A percentile compares a stretch with the other conserved stretches of the same genome.
Evolutionary conservation across 2,329 filamentous ascomycete genomes (phyloP).

Genomic region (Claviceps humidiphila): DNA sequence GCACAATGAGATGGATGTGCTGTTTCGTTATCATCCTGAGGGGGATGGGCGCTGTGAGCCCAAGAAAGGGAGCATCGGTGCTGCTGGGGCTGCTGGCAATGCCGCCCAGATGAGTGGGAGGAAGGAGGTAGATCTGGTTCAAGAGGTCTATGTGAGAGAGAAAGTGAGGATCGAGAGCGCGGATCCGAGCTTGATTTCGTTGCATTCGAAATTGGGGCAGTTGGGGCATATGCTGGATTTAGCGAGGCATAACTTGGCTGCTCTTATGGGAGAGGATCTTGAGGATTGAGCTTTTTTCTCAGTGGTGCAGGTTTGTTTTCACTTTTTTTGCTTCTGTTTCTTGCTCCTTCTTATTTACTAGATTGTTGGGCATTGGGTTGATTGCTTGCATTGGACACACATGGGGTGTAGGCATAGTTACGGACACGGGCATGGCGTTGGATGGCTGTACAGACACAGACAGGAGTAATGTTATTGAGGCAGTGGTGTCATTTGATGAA

Average conservation of each 20-base stretch:
- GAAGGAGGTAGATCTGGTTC: constrained; percentile 13
- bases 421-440: neutral
- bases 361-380: neutral
- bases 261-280: constrained; percentile 56
- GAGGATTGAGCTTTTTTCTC: neutral
- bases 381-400: neutral
- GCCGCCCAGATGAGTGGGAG: constrained; percentile 12
- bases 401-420: no score
- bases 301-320: neutral
- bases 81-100: constrained; percentile 2
- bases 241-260: constrained; percentile 57
- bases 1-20: constrained; percentile 67
- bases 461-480: no score
- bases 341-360: neutral
- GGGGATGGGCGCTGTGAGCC: constrained; percentile 17
- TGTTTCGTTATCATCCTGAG: constrained; percentile 50
- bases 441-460: neutral
- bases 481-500: no score
- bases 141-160: constrained; percentile 72
- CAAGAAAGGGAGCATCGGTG: constrained; percentile 6
- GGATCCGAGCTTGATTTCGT: constrained; percentile 72
- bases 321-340: neutral
- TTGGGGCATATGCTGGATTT: constrained; percentile 60
- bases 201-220: constrained; percentile 71
- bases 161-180: constrained; percentile 82